Base-by-base conservation (phyloP, 2,329 filamentous ascomycete species). In the Mariannaea sp. region DNA sequence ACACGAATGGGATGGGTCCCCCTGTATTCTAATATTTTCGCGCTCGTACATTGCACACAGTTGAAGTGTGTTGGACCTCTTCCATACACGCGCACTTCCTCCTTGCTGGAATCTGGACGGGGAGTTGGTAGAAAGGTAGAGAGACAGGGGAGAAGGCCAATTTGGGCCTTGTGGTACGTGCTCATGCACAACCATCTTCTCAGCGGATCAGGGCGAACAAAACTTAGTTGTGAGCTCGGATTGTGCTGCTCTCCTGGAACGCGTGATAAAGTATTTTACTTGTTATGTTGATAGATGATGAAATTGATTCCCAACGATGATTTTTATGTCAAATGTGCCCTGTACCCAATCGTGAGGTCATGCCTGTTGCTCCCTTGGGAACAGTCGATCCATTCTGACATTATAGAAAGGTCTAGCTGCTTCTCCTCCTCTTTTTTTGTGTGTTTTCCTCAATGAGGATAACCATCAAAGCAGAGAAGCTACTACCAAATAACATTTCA, bases 11-110 rank as follows among this genome's bases (percentile, higher is more conserved):
- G 49, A 48, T 60, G 54, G 60, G 63, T 65, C 22, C 66, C 64
- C 61, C 56, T 80, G 77, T 80, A 80, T 73, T 80, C 68, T 79
- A 79, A 71, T 73, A 72, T 72, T 73, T 70, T 63, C 65, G 65
- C 65, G 58, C 65, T 64, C 64, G 62, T 68, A 70, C 66, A 71
- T 70, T 65, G 41, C 44, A 52, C 38, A 40, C 45, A 55, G 49
- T 36, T 43, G 51, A 49, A 42, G 56, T 60, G 53, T 45, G 39
- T 49, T 27, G 55, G 51, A 60, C 52, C 36, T 56, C 53, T 64
- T 68, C 60, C 56, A 62, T 53, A 59, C 63, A 56, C 55, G 55
- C 55, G 55, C 55, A 56, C 59, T 52, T 59, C 64, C 53, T 61
- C 46, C 47, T 53, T 52, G 58, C 61, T 61, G 57, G 58, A 64